phyloP scores from a whole-genome alignment of 345 rosid genomes.

The Syzygium oleosum region DNA sequence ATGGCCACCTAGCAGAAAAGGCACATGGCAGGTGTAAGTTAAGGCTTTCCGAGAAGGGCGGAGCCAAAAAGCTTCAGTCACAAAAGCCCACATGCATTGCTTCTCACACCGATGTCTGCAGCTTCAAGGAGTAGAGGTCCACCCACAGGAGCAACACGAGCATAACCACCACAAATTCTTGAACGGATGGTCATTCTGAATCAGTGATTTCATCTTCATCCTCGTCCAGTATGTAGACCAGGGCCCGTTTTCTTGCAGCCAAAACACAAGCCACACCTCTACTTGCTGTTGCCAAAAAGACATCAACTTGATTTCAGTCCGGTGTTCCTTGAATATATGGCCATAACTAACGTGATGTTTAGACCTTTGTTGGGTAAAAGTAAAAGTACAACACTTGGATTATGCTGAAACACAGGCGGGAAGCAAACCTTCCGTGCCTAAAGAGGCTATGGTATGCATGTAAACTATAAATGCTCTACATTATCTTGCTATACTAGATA shows the following conservation, averaged over 20 bases:
- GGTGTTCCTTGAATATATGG: background rate
- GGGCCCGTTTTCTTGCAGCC: background rate
- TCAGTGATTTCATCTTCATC: background rate
- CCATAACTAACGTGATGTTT: background rate
- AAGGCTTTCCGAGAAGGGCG: background rate
- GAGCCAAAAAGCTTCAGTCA: background rate
- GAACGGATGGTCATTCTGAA: background rate
- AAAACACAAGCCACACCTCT: constrained; percentile 1
- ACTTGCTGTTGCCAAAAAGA: background rate
- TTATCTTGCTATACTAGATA: background rate
- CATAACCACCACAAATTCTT: background rate
- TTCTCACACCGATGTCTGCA: background rate
- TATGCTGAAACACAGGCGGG: background rate
- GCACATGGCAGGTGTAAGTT: background rate
- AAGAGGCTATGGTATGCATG: background rate
- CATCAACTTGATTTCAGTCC: background rate
- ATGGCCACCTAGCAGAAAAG: background rate
- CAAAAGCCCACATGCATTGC: background rate
- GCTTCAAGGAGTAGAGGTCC: background rate
- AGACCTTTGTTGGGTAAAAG: background rate
- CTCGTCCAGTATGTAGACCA: background rate
- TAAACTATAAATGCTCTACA: background rate
- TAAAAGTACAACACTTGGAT: background rate
- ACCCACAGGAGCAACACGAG: background rate
- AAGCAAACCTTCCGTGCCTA: background rate